phyloP scores from a whole-genome alignment of 768 basidiomycete genomes.

The Scleroderma citrinum region DNA sequence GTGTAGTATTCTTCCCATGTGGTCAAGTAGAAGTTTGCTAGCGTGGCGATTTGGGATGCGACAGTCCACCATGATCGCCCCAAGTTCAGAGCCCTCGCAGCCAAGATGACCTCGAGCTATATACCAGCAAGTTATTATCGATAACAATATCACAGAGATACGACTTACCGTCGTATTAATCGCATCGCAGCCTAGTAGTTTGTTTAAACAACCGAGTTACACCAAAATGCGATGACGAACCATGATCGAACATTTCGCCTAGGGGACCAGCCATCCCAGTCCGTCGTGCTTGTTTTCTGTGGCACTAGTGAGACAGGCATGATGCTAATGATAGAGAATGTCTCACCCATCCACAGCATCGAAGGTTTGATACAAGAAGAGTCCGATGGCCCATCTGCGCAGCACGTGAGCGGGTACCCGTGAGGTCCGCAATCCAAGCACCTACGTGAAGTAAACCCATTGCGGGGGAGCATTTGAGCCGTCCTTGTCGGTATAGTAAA shows the following conservation, averaged over 20 bases:
- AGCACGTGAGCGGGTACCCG: neutral
- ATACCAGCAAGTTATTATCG: neutral
- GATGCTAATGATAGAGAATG: conserved; percentile 8
- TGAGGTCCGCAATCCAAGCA: conserved; percentile 5
- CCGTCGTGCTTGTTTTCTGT: conserved; percentile 88
- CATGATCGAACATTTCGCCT: conserved; percentile 98
- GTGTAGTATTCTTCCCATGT: conserved; percentile 89
- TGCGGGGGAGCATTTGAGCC: conserved; percentile 58
- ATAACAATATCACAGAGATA: neutral
- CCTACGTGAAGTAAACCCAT: conserved; percentile 90
- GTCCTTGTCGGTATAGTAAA: conserved; percentile 63
- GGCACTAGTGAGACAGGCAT: conserved; percentile 2
- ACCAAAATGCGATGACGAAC: conserved; percentile 32
- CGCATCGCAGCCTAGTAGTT: conserved; percentile 73
- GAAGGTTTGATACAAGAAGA: conserved; percentile 88
- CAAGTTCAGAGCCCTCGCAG: conserved; percentile 79
- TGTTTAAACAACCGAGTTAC: neutral
- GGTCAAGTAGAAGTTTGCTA: conserved; percentile 68
- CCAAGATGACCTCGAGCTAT: conserved; percentile 83
- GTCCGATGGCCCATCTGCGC: conserved; percentile 73
- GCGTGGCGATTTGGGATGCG: conserved; percentile 65
- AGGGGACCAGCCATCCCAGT: conserved; percentile 98
- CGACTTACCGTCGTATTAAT: conserved; percentile 82
- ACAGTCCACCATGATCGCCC: conserved; percentile 98
- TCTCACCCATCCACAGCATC: conserved; percentile 86